Evolutionary conservation across 345 rosid species (phyloP), one percentile per base, ranked within the genome.

Genomic region (Brassica incana): DNA sequence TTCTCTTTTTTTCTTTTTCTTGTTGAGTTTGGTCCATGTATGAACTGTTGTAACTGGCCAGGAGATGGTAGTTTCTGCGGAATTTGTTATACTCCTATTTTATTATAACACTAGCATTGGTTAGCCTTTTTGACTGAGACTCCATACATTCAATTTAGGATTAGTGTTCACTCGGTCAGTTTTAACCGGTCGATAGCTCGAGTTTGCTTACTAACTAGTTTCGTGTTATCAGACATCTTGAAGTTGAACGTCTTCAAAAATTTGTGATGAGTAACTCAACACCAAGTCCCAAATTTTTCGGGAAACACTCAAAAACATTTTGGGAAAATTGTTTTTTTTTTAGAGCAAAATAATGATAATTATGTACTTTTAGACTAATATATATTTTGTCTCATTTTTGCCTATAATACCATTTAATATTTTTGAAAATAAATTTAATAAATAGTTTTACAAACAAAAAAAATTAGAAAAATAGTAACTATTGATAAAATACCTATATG

Each of bases 31-130:
- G 38, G 43, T 33, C 67, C 45, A 16, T 71, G 6, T 67, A 11
- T 73, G 78, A 67, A 72, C 67, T 56, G 67, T 33, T 54, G 71
- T 36, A 12, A 72, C 38, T 27, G 61, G 61, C 62, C 68, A 73
- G 1, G 70, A 72, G 50, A 73, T 77, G 5, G 14, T 61, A 20
- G 40, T 45, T 38, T 70, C 14, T 68, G 4, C 7, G 16, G 16
- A 15, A 9, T 50, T 30, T 70, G 16, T 61, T 10, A 27, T 58
- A 68, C 35, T 75, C 50, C 9, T 69, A 59, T 11, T 68, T 12
- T 48, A 48, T 48, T 76, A 16, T 10, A 40, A 58, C 73, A 40
- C 8, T 60, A 40, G 67, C 71, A 74, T 65, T 65, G 27, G 23
- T 64, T 32, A 32, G 67, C 38, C 40, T 64, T 30, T 29, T 10